These are phyloP conservation scores for Juglanconis oblonga DNA, from an alignment of 2,329 filamentous ascomycete genomes.

Conservation along the genomic window DNA sequence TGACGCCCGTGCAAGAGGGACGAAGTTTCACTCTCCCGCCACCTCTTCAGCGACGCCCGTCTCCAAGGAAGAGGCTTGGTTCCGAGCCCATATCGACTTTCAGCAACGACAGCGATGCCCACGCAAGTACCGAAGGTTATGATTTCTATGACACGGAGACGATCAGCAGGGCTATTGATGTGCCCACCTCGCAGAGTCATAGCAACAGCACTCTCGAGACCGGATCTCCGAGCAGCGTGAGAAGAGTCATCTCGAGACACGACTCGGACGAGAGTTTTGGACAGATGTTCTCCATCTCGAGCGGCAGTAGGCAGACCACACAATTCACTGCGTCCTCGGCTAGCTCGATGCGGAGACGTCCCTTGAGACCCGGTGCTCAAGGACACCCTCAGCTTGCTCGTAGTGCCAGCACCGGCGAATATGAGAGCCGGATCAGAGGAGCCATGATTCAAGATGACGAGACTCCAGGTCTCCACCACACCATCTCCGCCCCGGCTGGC, in stretches of 20 bases:
- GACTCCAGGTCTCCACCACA: not conserved
- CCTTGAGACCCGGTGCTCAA: not conserved
- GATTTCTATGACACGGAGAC: constrained; percentile 64
- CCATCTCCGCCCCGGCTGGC: constrained; percentile 8
- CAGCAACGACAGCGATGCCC: constrained; percentile 49
- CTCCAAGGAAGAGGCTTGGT: constrained; percentile 42
- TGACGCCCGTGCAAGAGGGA: constrained; percentile 49
- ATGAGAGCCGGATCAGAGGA: constrained; percentile 44
- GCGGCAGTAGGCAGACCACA: constrained; percentile 40
- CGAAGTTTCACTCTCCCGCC: constrained; percentile 51
- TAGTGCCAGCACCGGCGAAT: constrained; percentile 35
- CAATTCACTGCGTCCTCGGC: constrained; percentile 36
- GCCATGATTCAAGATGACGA: constrained; percentile 8
- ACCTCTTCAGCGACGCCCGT: constrained; percentile 21
- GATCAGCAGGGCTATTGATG: constrained; percentile 49
- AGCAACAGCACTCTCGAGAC: constrained; percentile 35
- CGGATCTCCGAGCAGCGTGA: constrained; percentile 29
- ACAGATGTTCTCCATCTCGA: constrained; percentile 58
- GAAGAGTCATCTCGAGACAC: constrained; percentile 37
- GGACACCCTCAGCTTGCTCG: constrained; percentile 13
- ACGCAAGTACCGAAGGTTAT: constrained; percentile 57
- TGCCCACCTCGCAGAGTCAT: constrained; percentile 41
- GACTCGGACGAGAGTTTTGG: constrained; percentile 58
- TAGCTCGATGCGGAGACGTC: constrained; percentile 21
- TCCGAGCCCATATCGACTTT: constrained; percentile 49